Conservation (phyloP, 1,284 basidiomycete genomes). For the Ceratobasidium theobromae region DNA sequence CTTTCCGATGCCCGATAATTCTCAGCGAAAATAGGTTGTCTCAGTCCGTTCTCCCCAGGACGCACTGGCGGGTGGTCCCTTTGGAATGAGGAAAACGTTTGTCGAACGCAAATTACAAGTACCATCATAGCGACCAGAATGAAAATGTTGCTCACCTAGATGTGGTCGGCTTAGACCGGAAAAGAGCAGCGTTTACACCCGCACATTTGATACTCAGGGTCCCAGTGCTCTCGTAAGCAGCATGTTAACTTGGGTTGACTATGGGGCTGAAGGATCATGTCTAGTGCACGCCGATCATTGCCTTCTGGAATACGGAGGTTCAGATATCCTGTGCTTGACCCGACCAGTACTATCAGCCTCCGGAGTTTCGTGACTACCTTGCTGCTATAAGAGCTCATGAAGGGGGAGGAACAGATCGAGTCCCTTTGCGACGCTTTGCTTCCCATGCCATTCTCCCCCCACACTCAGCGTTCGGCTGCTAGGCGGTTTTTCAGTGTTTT, state of each 20-base stretch:
- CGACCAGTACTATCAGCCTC: too few relatives aligned
- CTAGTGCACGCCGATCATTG: too few relatives aligned
- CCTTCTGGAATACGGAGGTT: too few relatives aligned
- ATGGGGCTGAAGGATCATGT: too few relatives aligned
- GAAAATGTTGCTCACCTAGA: conserved; percentile 11
- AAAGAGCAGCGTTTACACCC: too few relatives aligned
- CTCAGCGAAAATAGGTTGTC: too few relatives aligned
- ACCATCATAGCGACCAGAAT: conserved; percentile 53
- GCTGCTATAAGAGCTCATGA: background rate
- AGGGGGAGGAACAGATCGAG: conserved; percentile 4
- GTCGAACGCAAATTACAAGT: conserved; percentile 85
- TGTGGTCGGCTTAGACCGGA: background rate
- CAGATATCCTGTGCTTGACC: too few relatives aligned
- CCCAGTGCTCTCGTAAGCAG: background rate
- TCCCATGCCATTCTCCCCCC: conserved; percentile 10
- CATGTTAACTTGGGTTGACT: background rate
- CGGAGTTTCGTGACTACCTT: background rate
- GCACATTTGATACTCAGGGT: too few relatives aligned
- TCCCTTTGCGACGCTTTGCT: conserved; percentile 26
- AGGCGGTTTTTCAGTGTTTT: conserved; percentile 8
- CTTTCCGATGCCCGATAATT: too few relatives aligned
- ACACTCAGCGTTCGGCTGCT: conserved; percentile 3
- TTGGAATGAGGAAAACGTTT: conserved; percentile 53
- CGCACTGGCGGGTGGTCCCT: conserved; percentile 70
- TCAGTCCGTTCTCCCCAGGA: conserved; percentile 67